Evolutionary conservation across 2,329 filamentous ascomycete species (phyloP).

Genomic region (Calonectria pteridis): DNA sequence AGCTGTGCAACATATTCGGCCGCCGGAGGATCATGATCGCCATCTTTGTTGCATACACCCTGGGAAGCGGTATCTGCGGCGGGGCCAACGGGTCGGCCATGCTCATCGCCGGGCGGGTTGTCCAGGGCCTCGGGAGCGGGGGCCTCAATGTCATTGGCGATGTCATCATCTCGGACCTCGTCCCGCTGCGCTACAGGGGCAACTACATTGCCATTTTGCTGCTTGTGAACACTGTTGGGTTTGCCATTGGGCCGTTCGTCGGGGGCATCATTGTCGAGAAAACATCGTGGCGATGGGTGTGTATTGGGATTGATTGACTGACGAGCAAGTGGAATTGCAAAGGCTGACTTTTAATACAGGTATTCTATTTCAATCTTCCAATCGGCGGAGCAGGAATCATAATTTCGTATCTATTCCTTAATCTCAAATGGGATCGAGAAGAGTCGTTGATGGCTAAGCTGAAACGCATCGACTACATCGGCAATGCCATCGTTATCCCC

Average conservation of each 20-base stretch:
- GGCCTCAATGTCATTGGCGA: slow-evolving; percentile 49
- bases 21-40: slow-evolving; percentile 56
- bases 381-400: slow-evolving; percentile 50
- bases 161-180: slow-evolving; percentile 57
- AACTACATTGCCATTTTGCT: slow-evolving; percentile 55
- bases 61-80: slow-evolving; percentile 64
- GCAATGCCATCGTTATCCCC: slow-evolving; percentile 57
- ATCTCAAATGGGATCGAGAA: slow-evolving; percentile 47
- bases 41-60: slow-evolving; percentile 59
- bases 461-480: slow-evolving; percentile 57
- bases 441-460: slow-evolving; percentile 46
- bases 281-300: slow-evolving; percentile 56
- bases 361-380: slow-evolving; percentile 61
- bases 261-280: slow-evolving; percentile 45
- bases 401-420: slow-evolving; percentile 52
- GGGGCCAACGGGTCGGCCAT: slow-evolving; percentile 54
- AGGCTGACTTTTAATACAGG: slow-evolving; percentile 30
- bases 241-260: slow-evolving; percentile 50
- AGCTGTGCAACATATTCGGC: slow-evolving; percentile 66
- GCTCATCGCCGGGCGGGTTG: slow-evolving; percentile 55
- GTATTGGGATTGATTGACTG: not conserved
- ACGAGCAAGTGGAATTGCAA: accelerated
- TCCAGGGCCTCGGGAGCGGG: slow-evolving; percentile 58
- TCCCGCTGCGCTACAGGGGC: slow-evolving; percentile 61
- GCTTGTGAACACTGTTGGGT: slow-evolving; percentile 50